These are phyloP conservation scores for Fusarium sp. DNA, from an alignment of 2,329 filamentous ascomycete species.

Conservation along the genomic window DNA sequence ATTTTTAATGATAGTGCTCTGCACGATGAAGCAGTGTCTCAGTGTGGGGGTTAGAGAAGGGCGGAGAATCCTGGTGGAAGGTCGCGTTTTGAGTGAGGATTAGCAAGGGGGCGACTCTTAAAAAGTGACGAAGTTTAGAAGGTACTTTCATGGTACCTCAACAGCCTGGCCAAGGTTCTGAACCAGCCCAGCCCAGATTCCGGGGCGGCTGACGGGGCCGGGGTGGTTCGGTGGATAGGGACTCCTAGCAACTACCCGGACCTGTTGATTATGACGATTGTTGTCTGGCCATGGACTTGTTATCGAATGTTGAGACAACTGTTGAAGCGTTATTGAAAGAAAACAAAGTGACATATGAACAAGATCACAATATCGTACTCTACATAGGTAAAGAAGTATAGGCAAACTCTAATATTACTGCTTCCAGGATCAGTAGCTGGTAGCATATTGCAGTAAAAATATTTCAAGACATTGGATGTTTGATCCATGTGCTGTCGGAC, in stretches of 20 bases:
- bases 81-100: not conserved
- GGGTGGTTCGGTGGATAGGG: conserved; percentile 17
- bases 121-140: not conserved
- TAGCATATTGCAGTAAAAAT: not conserved
- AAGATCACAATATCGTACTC: not conserved
- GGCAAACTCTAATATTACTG: not conserved
- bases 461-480: not conserved
- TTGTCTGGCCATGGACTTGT: not conserved
- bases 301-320: not conserved
- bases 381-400: not conserved
- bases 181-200: conserved; percentile 14
- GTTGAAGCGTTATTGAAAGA: not conserved
- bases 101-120: conserved; percentile 15
- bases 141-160: conserved; percentile 31
- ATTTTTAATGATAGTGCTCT: not conserved
- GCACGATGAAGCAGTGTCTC: not conserved
- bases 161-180: not conserved
- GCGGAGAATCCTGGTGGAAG: conserved; percentile 27
- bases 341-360: not conserved
- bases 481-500: not conserved
- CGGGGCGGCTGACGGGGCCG: conserved; percentile 28
- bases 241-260: not conserved
- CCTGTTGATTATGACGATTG: conserved; percentile 15
- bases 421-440: not conserved
- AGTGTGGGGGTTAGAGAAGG: conserved; percentile 15